A percentile compares a stretch with the other conserved stretches of the same genome.
Conservation (phyloP, 2,329 filamentous ascomycete genomes). For the Apiospora marii region DNA sequence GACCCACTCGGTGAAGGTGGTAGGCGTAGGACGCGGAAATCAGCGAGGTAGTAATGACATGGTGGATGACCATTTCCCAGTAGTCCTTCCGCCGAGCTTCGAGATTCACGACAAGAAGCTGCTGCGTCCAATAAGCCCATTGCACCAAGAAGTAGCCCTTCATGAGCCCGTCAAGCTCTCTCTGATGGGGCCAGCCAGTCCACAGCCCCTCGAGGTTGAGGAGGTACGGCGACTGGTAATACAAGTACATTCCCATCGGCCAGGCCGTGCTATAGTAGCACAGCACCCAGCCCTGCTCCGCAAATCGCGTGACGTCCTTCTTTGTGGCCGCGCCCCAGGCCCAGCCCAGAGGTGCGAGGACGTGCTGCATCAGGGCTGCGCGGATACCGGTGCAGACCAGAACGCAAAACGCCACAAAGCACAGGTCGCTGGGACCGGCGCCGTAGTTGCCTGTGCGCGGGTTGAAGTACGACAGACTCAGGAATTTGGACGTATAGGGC, state of each 20-base stretch:
- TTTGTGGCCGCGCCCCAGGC: conserved; percentile 73
- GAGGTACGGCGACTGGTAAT: conserved; percentile 79
- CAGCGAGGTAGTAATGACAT: conserved; percentile 83
- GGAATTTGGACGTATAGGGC: conserved; percentile 80
- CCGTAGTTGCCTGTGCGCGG: conserved; percentile 72
- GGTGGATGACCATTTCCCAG: conserved; percentile 93
- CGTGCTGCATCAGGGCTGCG: conserved; percentile 83
- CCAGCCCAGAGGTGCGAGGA: conserved; percentile 80
- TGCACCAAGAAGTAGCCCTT: conserved; percentile 94
- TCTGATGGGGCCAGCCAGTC: conserved; percentile 77
- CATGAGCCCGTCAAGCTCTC: conserved; percentile 74
- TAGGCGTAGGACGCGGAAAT: conserved; percentile 85
- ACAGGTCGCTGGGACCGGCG: conserved; percentile 78
- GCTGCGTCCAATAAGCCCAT: conserved; percentile 90
- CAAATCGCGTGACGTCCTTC: conserved; percentile 82
- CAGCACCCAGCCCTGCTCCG: conserved; percentile 90
- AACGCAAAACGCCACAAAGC: conserved; percentile 78
- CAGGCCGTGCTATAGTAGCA: conserved; percentile 84
- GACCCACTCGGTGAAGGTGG: conserved; percentile 84
- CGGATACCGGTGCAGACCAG: conserved; percentile 85
- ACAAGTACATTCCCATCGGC: conserved; percentile 85
- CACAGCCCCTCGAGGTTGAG: conserved; percentile 79
- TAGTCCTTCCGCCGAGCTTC: conserved; percentile 93
- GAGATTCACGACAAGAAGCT: conserved; percentile 90
- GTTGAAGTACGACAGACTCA: conserved; percentile 84